phyloP scores from a whole-genome alignment of 129 eudicot genomes.

The Centaurea solstitialis region DNA sequence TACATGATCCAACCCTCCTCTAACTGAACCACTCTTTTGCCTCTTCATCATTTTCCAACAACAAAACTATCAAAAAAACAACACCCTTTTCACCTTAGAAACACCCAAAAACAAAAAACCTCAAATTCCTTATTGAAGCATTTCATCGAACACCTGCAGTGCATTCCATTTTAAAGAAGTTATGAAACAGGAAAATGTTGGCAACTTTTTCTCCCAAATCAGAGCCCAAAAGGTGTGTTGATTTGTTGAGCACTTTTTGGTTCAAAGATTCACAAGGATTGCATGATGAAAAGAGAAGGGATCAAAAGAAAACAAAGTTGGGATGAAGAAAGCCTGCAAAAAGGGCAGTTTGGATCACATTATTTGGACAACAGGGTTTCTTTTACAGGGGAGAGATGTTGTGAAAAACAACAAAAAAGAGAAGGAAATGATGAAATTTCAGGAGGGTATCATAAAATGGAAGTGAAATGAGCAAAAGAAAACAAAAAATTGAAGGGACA shows the following conservation, averaged over 20 bases:
- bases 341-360: slow-evolving; percentile 32
- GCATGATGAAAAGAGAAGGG: slow-evolving; percentile 33
- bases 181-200: slow-evolving; percentile 19
- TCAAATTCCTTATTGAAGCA: background rate
- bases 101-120: slow-evolving; percentile 13
- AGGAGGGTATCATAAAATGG: slow-evolving; percentile 19
- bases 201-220: slow-evolving; percentile 24
- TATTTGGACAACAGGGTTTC: slow-evolving; percentile 28
- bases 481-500: slow-evolving; percentile 32
- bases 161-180: slow-evolving; percentile 17
- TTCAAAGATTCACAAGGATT: slow-evolving; percentile 36
- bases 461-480: slow-evolving; percentile 28
- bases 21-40: slow-evolving; percentile 47
- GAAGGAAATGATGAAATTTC: slow-evolving; percentile 11
- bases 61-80: background rate
- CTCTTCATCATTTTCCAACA: slow-evolving; percentile 43
- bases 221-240: slow-evolving; percentile 32
- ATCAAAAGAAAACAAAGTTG: slow-evolving; percentile 23
- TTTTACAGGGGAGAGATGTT: background rate
- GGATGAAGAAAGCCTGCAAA: slow-evolving; percentile 36
- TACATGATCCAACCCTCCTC: slow-evolving; percentile 31
- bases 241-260: slow-evolving; percentile 18
- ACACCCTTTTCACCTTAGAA: background rate
- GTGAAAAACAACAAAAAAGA: slow-evolving; percentile 36
- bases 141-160: slow-evolving; percentile 12